Evolutionary conservation across 768 basidiomycete genomes (phyloP).

Genomic region (Cubamyces lactineus): DNA sequence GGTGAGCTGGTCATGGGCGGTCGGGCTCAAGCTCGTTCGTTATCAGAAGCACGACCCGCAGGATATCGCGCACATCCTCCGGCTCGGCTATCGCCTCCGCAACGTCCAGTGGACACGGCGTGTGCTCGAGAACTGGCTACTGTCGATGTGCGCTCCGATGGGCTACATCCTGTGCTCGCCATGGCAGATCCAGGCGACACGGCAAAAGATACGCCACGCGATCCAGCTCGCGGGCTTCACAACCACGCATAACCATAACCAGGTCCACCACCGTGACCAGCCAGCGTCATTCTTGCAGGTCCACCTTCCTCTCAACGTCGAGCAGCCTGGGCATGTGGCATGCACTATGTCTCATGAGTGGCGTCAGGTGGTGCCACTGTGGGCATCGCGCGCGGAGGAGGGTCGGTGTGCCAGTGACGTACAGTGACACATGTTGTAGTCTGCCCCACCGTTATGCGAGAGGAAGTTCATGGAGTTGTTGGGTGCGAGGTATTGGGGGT

Average conservation of each 20-base stretch:
- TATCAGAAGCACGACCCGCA: slow-evolving; percentile 64
- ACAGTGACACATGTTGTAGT: slow-evolving; percentile 71
- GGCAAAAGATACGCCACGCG: slow-evolving; percentile 57
- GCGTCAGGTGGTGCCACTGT: too few species aligned
- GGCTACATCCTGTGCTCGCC: slow-evolving; percentile 54
- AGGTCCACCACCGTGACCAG: neutral
- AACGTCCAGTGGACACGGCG: slow-evolving; percentile 58
- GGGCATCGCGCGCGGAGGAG: neutral
- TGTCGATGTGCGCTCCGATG: slow-evolving; percentile 64
- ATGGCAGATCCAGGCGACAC: slow-evolving; percentile 47
- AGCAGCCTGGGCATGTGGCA: too few species aligned
- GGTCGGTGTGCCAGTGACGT: slow-evolving; percentile 33
- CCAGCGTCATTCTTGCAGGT: neutral
- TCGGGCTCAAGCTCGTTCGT: slow-evolving; percentile 74
- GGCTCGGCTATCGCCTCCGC: slow-evolving; percentile 57
- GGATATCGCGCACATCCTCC: slow-evolving; percentile 71
- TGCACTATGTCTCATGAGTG: too few species aligned
- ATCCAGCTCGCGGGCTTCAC: slow-evolving; percentile 35
- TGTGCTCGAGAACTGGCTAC: slow-evolving; percentile 60
- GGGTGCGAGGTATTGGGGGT: slow-evolving; percentile 58
- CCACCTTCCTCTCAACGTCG: neutral
- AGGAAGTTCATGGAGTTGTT: slow-evolving; percentile 67
- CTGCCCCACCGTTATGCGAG: slow-evolving; percentile 65
- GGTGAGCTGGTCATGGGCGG: slow-evolving; percentile 72
- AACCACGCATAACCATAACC: neutral